Percentiles rank a stretch among this genome's conserved stretches.
phyloP scores from a whole-genome alignment of 2,329 filamentous ascomycete species.

The Trichophaea hybrida region DNA sequence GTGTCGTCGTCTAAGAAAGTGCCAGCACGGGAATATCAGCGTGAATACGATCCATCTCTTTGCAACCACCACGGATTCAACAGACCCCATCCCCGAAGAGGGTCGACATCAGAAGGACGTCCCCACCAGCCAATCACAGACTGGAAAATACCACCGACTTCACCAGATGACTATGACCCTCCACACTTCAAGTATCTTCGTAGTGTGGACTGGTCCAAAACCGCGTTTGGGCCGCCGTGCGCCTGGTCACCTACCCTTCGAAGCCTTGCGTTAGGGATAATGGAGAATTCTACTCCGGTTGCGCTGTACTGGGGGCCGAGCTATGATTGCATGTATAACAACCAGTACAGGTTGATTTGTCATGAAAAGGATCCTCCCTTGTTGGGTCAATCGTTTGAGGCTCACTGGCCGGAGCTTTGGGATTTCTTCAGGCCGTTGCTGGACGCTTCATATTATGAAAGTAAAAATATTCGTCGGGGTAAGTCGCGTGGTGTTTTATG shows the following conservation, averaged over 20 bases:
- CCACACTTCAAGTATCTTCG: not conserved
- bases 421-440: not conserved
- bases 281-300: not conserved
- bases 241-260: not conserved
- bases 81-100: not conserved
- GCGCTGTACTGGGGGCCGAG: conserved; percentile 1
- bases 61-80: not conserved
- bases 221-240: not conserved
- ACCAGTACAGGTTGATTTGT: not conserved
- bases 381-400: not conserved
- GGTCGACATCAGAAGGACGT: not conserved
- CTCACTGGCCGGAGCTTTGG: conserved; percentile 1
- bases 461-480: not conserved
- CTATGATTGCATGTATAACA: conserved; percentile 4
- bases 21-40: too few species aligned
- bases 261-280: not conserved
- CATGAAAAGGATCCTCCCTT: not conserved
- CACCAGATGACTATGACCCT: not conserved
- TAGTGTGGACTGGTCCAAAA: not conserved
- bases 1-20: too few species aligned
- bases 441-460: not conserved
- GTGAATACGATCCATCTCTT: not conserved
- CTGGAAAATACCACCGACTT: not conserved
- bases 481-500: not conserved
- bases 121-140: not conserved